These are phyloP conservation scores for Saraca asoca DNA, from an alignment of 331 rosid genomes.

Conservation along the genomic window DNA sequence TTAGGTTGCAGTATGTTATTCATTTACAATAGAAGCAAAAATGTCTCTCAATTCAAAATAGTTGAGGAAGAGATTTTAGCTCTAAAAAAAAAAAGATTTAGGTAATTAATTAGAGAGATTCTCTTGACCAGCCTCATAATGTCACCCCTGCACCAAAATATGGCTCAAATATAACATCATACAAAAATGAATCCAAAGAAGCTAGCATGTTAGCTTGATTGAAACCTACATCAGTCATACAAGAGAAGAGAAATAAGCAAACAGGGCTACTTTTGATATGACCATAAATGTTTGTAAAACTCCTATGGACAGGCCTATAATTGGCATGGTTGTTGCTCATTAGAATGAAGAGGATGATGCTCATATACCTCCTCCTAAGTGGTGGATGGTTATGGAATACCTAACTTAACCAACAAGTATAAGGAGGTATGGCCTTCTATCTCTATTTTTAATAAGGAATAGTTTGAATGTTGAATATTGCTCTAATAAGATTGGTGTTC, in stretches of 20 bases:
- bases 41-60: conserved; percentile 43
- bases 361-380: conserved; percentile 59
- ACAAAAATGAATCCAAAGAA: conserved; percentile 53
- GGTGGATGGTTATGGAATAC: conserved; percentile 89
- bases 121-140: conserved; percentile 43
- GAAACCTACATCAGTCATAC: conserved; percentile 51
- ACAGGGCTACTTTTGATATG: conserved; percentile 28
- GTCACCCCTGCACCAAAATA: conserved; percentile 44
- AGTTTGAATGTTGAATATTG: conserved; percentile 1
- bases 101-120: conserved; percentile 51
- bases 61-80: conserved; percentile 49
- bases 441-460: background rate
- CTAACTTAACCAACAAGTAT: conserved; percentile 87
- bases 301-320: conserved; percentile 71
- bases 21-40: conserved; percentile 49
- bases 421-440: conserved; percentile 63
- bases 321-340: conserved; percentile 76
- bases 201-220: conserved; percentile 68
- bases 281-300: conserved; percentile 44
- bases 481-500: conserved; percentile 31
- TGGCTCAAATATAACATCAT: conserved; percentile 31
- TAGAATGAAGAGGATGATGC: conserved; percentile 62
- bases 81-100: conserved; percentile 45
- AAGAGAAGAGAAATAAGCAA: conserved; percentile 38
- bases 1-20: conserved; percentile 74